A percentile compares a stretch with the other conserved stretches of the same genome.
These are phyloP conservation scores for Diaporthe longicolla DNA, from an alignment of 2,329 filamentous ascomycete genomes.

Conservation along the genomic window DNA sequence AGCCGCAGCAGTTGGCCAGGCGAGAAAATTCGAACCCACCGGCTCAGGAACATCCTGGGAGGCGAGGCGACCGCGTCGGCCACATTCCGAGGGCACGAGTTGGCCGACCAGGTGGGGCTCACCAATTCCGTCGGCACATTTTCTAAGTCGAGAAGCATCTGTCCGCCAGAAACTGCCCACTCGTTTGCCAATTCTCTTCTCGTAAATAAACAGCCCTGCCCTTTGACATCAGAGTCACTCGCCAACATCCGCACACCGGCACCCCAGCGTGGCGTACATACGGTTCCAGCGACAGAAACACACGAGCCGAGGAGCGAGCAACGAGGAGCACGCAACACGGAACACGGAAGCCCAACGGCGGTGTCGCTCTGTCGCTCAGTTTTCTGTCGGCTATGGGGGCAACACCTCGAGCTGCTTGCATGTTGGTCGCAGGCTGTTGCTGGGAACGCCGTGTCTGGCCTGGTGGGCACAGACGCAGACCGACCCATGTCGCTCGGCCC, in stretches of 20 bases:
- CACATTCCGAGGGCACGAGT: conserved; percentile 20
- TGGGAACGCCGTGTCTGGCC: no score
- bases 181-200: conserved; percentile 21
- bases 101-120: conserved; percentile 21
- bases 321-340: no score
- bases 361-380: not conserved
- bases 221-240: conserved; percentile 29
- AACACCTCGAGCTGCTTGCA: no score
- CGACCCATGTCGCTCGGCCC: conserved; percentile 21
- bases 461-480: conserved; percentile 1
- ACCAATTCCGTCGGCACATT: conserved; percentile 25
- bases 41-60: conserved; percentile 10
- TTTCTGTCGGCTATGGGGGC: no score
- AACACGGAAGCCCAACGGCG: not conserved
- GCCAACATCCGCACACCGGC: conserved; percentile 2
- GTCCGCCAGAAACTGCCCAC: conserved; percentile 1
- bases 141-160: not conserved
- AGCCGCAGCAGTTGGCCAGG: no score
- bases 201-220: conserved; percentile 21
- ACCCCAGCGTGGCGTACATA: not conserved
- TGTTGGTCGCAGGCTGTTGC: no score
- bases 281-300: not conserved
- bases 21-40: conserved; percentile 24
- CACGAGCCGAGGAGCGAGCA: conserved; percentile 6
- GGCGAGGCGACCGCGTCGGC: conserved; percentile 13